These are phyloP conservation scores for Myxozyma neotropica DNA, from an alignment of 805 yeast genomes.

Conservation along the genomic window DNA sequence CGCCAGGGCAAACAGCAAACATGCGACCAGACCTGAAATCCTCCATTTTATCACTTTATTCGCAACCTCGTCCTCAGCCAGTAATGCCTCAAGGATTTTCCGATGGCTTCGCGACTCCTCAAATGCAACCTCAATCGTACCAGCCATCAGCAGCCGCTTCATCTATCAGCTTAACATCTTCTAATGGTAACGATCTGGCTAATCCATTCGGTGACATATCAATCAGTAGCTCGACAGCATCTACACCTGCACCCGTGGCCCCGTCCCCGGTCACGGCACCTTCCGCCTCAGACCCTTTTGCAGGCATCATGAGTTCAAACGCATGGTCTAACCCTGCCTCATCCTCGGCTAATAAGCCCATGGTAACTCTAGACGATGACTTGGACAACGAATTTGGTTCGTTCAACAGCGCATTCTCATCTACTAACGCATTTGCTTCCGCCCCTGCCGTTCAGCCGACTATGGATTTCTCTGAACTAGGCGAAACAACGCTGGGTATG, in stretches of 20 bases:
- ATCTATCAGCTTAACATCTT: background rate
- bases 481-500: constrained; percentile 12
- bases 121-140: constrained; percentile 7
- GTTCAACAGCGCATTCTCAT: constrained; percentile 12
- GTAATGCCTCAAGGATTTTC: constrained; percentile 23
- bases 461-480: constrained; percentile 14
- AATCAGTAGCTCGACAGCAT: constrained; percentile 1
- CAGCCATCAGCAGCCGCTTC: constrained; percentile 2
- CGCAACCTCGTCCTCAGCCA: constrained; percentile 56
- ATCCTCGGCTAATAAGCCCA: constrained; percentile 11
- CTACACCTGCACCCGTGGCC: constrained; percentile 1
- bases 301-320: constrained; percentile 19
- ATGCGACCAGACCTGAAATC: constrained; percentile 85
- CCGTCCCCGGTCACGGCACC: constrained; percentile 8
- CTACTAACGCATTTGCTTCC: constrained; percentile 16
- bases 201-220: constrained; percentile 30
- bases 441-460: constrained; percentile 10
- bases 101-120: constrained; percentile 17
- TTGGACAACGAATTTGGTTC: constrained; percentile 24
- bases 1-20: constrained; percentile 33
- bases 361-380: constrained; percentile 21
- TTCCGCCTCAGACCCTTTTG: constrained; percentile 18
- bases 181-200: constrained; percentile 13
- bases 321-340: constrained; percentile 22
- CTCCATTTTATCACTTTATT: constrained; percentile 84